phyloP scores from a whole-genome alignment of 106 monocot genomes.

The Narthecium ossifragum region DNA sequence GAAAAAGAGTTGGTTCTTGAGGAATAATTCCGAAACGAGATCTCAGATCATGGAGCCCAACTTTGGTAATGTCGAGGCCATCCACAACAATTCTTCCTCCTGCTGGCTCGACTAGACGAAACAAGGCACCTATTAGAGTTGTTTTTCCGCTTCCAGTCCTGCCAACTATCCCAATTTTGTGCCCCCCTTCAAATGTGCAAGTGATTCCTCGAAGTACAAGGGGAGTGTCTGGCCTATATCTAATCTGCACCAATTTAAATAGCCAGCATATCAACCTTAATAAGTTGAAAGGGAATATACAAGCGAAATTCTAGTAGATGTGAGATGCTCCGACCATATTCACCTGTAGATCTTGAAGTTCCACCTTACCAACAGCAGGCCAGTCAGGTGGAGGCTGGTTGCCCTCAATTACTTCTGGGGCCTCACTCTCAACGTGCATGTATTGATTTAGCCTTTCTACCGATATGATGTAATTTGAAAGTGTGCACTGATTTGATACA shows the following conservation, averaged over 20 bases:
- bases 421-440: slow-evolving; percentile 76
- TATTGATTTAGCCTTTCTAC: slow-evolving; percentile 93
- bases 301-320: too few species aligned
- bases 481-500: slow-evolving; percentile 81
- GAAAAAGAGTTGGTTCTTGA: slow-evolving; percentile 92
- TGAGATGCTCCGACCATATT: too few species aligned
- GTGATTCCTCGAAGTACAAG: slow-evolving; percentile 70
- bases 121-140: slow-evolving; percentile 68
- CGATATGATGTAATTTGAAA: slow-evolving; percentile 84
- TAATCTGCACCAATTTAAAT: slow-evolving; percentile 45
- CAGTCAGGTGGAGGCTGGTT: slow-evolving; percentile 54
- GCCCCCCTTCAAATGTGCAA: slow-evolving; percentile 70
- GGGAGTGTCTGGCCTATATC: slow-evolving; percentile 58
- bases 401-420: slow-evolving; percentile 56
- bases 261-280: background rate
- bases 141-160: slow-evolving; percentile 94
- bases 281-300: too few species aligned
- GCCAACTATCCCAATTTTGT: slow-evolving; percentile 90
- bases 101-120: slow-evolving; percentile 77
- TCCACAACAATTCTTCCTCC: slow-evolving; percentile 70
- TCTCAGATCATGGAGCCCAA: slow-evolving; percentile 88
- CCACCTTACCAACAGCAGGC: slow-evolving; percentile 72
- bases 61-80: slow-evolving; percentile 54
- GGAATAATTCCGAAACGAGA: slow-evolving; percentile 85
- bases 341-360: slow-evolving; percentile 77